A percentile compares a stretch with the other conserved stretches of the same genome.
Conservation (phyloP, 768 basidiomycete genomes). For the Mrakia hoshinonis region DNA sequence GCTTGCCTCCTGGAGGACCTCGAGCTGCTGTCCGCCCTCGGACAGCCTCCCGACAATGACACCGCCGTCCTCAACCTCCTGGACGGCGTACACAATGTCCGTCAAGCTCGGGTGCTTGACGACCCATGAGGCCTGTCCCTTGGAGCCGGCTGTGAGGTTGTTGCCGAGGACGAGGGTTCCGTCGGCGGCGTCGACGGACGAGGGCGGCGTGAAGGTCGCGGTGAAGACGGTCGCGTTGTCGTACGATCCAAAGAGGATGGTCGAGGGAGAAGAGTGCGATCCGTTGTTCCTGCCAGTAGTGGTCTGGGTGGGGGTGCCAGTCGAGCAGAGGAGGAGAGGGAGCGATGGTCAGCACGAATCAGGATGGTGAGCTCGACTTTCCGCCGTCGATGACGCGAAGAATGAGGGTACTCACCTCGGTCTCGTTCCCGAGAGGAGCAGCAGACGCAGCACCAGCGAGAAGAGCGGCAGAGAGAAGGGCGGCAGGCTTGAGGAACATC, state of each 20-base stretch:
- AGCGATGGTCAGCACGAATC: too few species aligned
- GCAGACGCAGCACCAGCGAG: not conserved
- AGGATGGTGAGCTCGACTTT: not conserved
- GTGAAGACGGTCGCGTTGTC: not conserved
- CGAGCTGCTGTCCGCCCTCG: not conserved
- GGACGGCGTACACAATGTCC: constrained; percentile 17
- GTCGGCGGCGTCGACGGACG: constrained; percentile 6
- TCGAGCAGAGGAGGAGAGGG: not conserved
- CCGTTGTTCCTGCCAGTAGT: not conserved
- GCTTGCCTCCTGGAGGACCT: not conserved
- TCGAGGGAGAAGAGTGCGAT: too few species aligned
- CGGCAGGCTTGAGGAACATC: not conserved
- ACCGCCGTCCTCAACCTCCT: constrained; percentile 16
- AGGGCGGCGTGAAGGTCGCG: constrained; percentile 16
- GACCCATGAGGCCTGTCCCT: constrained; percentile 9
- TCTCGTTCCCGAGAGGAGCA: not conserved
- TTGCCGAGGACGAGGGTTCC: constrained; percentile 10
- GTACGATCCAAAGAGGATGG: constrained; percentile 21
- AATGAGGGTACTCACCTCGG: not conserved
- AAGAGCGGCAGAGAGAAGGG: too few species aligned
- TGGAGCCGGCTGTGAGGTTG: not conserved
- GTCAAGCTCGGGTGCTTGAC: not conserved
- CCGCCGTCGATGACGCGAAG: not conserved
- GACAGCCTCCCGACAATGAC: constrained; percentile 7
- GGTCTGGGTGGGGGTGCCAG: not conserved